phyloP scores from a whole-genome alignment of 768 basidiomycete species.

The Tubosaeta sp. region DNA sequence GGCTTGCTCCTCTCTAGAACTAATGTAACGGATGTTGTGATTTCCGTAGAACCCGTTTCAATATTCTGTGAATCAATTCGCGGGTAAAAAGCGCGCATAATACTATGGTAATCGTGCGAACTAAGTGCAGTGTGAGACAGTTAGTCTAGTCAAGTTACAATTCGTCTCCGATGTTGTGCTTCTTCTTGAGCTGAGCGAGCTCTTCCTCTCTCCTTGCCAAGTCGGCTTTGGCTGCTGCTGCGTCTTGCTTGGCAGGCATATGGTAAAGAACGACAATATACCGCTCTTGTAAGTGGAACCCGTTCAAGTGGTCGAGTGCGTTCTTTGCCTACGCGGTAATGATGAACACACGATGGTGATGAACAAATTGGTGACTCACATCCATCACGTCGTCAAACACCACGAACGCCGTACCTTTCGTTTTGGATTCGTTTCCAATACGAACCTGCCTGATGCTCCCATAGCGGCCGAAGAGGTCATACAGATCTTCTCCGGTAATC shows the following conservation, averaged over 20 bases:
- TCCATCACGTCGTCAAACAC: conserved; percentile 97
- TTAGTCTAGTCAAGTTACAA: conserved; percentile 31
- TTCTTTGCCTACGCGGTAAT: conserved; percentile 78
- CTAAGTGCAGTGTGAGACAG: conserved; percentile 2
- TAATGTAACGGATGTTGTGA: conserved; percentile 8
- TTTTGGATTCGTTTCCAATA: conserved; percentile 87
- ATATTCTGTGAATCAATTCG: conserved; percentile 7
- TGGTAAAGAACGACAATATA: conserved; percentile 98
- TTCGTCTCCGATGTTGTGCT: conserved; percentile 79
- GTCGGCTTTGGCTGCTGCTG: conserved; percentile 89
- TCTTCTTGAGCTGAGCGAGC: conserved; percentile 78
- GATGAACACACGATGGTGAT: conserved; percentile 9
- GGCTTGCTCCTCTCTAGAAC: conserved; percentile 4
- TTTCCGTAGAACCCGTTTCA: conserved; percentile 3
- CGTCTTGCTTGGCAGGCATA: conserved; percentile 96
- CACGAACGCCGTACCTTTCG: conserved; percentile 94
- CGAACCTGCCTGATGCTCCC: conserved; percentile 95
- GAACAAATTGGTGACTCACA: conserved; percentile 41
- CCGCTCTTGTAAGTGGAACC: conserved; percentile 96
- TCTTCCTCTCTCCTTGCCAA: conserved; percentile 90
- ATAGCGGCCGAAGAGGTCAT: conserved; percentile 97
- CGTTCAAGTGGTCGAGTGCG: conserved; percentile 93
- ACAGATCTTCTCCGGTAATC: conserved; percentile 90
- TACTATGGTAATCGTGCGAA: neutral
- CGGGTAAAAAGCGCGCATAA: conserved; percentile 5